Evolutionary conservation across 73 alveolate genomes (phyloP).

Genomic region (Tetrahymena thermophila): DNA sequence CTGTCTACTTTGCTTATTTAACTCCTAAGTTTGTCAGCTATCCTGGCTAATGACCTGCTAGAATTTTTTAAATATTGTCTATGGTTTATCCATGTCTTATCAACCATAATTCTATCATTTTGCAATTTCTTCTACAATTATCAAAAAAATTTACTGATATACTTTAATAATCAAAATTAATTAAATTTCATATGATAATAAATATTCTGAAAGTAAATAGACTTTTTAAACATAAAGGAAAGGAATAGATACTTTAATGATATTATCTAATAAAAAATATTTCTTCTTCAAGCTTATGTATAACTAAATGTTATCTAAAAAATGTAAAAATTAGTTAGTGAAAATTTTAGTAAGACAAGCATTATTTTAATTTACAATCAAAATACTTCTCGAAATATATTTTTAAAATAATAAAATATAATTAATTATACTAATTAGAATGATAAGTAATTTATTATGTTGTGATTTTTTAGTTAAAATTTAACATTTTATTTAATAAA

Average conservation of each 20-base stretch:
- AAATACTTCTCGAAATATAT: too few relatives aligned
- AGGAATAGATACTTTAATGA: background rate
- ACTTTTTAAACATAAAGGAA: background rate
- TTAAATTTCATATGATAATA: background rate
- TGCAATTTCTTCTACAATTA: background rate
- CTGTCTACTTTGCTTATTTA: background rate
- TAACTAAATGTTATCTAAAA: background rate
- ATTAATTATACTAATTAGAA: too few relatives aligned
- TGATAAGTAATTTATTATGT: too few relatives aligned
- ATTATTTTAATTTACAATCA: too few relatives aligned
- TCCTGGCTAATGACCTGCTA: background rate
- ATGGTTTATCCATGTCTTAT: background rate
- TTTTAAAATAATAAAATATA: too few relatives aligned
- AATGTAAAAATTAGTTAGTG: background rate
- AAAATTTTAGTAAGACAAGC: too few relatives aligned
- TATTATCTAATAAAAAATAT: too few relatives aligned
- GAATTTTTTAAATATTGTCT: background rate
- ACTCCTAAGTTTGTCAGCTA: background rate
- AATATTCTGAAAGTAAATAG: background rate
- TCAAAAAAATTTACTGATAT: background rate
- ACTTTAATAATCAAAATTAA: background rate
- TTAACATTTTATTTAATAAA: too few relatives aligned
- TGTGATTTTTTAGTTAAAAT: too few relatives aligned
- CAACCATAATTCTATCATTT: background rate
- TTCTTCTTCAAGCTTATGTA: background rate